phyloP scores from a whole-genome alignment of 1,284 basidiomycete genomes.

The Paramarasmius palmivorus region DNA sequence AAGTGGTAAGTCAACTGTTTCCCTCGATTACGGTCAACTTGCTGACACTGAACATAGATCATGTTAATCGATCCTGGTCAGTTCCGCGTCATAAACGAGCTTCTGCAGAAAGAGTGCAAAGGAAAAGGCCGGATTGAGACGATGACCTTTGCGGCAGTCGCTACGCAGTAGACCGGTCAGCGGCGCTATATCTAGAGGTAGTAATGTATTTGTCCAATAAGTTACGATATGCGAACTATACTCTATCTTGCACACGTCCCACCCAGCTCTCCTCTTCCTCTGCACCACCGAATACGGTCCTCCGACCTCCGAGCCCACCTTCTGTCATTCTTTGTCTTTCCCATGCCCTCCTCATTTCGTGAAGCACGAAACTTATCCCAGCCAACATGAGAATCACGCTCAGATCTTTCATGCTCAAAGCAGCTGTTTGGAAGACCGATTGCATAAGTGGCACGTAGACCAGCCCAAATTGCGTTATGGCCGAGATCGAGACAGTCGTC shows the following conservation, averaged over 20 bases:
- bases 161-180: slow-evolving; percentile 24
- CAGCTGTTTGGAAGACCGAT: slow-evolving; percentile 90
- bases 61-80: slow-evolving; percentile 92
- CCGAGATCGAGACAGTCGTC: slow-evolving; percentile 82
- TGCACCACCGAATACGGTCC: no score
- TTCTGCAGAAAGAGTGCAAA: slow-evolving; percentile 89
- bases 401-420: slow-evolving; percentile 72
- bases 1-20: slow-evolving; percentile 61
- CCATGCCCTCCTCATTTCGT: slow-evolving; percentile 81
- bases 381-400: slow-evolving; percentile 73
- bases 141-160: slow-evolving; percentile 68
- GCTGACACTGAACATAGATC: slow-evolving; percentile 67
- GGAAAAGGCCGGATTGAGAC: slow-evolving; percentile 85
- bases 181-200: no score
- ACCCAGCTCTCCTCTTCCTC: slow-evolving; percentile 14
- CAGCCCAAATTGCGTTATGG: slow-evolving; percentile 80
- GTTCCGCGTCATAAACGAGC: slow-evolving; percentile 87
- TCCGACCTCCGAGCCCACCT: not conserved
- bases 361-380: slow-evolving; percentile 66
- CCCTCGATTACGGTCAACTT: not conserved
- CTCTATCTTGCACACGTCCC: slow-evolving; percentile 2
- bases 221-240: not conserved
- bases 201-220: no score
- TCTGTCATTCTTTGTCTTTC: slow-evolving; percentile 40
- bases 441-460: slow-evolving; percentile 93